A percentile compares a stretch with the other conserved stretches of the same genome.
Conservation (phyloP, 495 filamentous ascomycete species). For the Chlorociboria aeruginascens region DNA sequence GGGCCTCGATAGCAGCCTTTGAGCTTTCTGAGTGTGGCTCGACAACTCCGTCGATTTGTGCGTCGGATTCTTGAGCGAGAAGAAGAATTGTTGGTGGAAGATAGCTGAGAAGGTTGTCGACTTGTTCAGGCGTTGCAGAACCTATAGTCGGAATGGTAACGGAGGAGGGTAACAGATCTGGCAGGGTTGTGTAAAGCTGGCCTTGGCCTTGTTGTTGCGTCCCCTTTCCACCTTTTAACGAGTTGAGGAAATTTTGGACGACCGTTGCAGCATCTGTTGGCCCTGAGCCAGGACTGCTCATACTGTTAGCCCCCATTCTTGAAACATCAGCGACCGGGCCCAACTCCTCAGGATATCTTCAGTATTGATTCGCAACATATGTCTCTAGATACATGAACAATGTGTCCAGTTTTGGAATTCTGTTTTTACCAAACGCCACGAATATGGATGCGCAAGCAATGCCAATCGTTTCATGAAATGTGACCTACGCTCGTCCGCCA, state of each 20-base stretch:
- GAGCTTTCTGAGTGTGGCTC: conserved; percentile 56
- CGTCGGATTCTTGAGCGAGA: conserved; percentile 53
- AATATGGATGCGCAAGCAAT: conserved; percentile 15
- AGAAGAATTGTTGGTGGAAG: conserved; percentile 59
- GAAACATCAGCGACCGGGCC: background rate
- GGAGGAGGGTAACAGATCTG: conserved; percentile 68
- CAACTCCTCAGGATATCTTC: conserved; percentile 4
- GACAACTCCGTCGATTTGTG: conserved; percentile 23
- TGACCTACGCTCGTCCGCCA: conserved; percentile 98
- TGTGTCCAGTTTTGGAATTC: background rate
- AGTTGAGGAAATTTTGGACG: conserved; percentile 80
- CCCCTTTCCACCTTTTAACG: conserved; percentile 50
- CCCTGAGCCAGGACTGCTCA: conserved; percentile 17
- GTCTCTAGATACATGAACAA: conserved; percentile 19
- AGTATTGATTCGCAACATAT: conserved; percentile 15
- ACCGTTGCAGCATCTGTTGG: conserved; percentile 26
- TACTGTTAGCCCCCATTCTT: conserved; percentile 12
- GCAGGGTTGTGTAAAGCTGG: conserved; percentile 69
- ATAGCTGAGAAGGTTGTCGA: conserved; percentile 64
- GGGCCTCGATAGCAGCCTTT: conserved; percentile 59
- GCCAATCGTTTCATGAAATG: conserved; percentile 16
- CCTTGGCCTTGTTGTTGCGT: conserved; percentile 29
- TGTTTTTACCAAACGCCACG: conserved; percentile 17
- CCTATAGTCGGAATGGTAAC: conserved; percentile 68
- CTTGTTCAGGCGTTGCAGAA: conserved; percentile 44